Percentiles rank a stretch among this genome's conserved stretches.
phyloP scores from a whole-genome alignment of 305 asterid species.

The Fraxinus floribunda region DNA sequence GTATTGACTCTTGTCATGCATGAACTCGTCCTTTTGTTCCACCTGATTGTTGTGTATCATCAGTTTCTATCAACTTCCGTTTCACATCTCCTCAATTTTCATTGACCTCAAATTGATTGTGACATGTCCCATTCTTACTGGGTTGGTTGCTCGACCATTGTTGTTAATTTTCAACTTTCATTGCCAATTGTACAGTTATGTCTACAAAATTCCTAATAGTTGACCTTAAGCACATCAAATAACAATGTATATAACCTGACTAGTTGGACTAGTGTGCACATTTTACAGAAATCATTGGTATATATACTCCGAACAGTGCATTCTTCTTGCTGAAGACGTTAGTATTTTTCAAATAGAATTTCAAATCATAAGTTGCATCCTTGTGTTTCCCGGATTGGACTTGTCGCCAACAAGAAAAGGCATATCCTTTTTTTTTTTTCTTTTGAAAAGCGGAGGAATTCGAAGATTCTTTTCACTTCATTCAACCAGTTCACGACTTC shows the following conservation, averaged over 20 bases:
- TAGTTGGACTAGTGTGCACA: background rate
- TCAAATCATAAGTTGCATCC: background rate
- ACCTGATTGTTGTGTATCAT: no score
- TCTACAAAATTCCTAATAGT: background rate
- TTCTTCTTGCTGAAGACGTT: background rate
- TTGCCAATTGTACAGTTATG: background rate
- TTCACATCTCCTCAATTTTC: no score
- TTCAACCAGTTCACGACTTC: background rate
- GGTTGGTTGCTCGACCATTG: background rate
- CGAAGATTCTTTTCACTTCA: background rate
- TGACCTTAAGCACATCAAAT: background rate
- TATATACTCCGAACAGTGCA: background rate
- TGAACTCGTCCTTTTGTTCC: no score
- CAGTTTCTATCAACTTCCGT: no score
- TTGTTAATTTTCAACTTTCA: background rate
- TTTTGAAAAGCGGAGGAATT: background rate
- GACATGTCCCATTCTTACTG: background rate
- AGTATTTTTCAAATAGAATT: background rate
- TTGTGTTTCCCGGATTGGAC: background rate
- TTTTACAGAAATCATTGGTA: background rate
- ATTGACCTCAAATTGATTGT: no score
- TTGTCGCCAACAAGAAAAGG: background rate
- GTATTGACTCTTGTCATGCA: no score
- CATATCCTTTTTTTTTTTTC: background rate
- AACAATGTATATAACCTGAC: background rate